These are phyloP conservation scores for Penicillium sp. DNA, from an alignment of 2,329 filamentous ascomycete genomes.

Conservation along the genomic window DNA sequence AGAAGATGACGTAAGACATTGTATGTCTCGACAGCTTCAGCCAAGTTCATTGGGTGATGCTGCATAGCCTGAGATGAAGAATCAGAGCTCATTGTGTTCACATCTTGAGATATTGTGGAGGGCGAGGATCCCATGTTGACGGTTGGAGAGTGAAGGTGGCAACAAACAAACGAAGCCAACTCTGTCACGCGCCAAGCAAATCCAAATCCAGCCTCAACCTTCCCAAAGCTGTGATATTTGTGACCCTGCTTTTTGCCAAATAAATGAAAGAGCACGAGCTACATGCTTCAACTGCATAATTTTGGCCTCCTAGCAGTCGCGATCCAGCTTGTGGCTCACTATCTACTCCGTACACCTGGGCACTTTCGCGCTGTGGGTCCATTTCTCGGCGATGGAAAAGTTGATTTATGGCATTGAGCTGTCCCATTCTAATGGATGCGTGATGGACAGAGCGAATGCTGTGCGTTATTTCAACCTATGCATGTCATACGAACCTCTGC, in stretches of 20 bases:
- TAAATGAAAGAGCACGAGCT: too few relatives aligned
- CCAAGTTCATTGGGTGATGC: constrained; percentile 5
- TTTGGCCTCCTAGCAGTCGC: too few relatives aligned
- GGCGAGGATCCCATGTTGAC: background rate
- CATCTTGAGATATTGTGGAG: background rate
- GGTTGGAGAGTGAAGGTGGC: background rate
- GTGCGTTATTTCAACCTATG: too few relatives aligned
- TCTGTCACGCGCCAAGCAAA: background rate
- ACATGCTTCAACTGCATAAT: too few relatives aligned
- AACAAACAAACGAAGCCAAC: background rate
- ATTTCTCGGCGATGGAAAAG: too few relatives aligned
- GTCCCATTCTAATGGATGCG: too few relatives aligned
- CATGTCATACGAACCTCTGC: too few relatives aligned
- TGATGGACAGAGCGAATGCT: too few relatives aligned
- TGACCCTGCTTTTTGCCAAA: background rate
- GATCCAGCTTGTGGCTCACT: too few relatives aligned
- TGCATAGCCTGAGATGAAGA: background rate
- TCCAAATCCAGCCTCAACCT: background rate
- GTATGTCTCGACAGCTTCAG: constrained; percentile 1
- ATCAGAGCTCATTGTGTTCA: background rate
- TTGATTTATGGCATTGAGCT: too few relatives aligned
- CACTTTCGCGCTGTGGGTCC: too few relatives aligned
- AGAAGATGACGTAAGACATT: constrained; percentile 8
- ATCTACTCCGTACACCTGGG: too few relatives aligned
- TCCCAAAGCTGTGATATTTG: background rate